Evolutionary conservation across 1,284 basidiomycete genomes (phyloP).

Genomic region (Tilletia indica): DNA sequence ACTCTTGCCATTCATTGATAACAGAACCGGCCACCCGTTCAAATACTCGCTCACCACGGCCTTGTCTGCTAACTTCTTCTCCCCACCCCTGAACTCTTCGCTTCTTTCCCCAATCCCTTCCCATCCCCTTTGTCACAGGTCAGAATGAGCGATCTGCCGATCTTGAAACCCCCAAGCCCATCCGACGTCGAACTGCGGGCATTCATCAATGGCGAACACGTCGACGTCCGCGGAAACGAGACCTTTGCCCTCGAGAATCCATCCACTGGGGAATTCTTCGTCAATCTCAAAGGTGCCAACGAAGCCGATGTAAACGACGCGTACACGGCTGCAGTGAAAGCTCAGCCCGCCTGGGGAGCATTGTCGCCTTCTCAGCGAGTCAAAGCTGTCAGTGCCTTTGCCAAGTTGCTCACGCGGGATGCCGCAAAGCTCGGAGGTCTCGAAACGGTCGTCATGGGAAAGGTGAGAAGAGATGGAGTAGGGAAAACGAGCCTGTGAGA

Average conservation of each 20-base stretch:
- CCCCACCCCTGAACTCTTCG: no score
- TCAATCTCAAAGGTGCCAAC: background rate
- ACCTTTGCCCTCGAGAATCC: background rate
- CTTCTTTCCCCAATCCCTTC: no score
- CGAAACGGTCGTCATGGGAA: background rate
- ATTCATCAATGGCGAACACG: background rate
- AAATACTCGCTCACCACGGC: no score
- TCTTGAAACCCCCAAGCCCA: background rate
- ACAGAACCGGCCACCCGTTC: no score
- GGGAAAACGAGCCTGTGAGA: no score
- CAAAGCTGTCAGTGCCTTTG: background rate
- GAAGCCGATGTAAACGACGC: background rate
- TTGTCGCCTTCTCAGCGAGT: background rate
- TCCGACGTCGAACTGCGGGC: background rate
- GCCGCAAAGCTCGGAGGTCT: background rate
- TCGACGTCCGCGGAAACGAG: background rate
- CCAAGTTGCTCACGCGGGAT: background rate
- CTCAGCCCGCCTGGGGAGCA: background rate
- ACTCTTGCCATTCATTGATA: no score
- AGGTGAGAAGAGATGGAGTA: constrained; percentile 1
- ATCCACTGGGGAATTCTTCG: background rate
- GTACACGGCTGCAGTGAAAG: background rate
- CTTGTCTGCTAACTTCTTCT: no score
- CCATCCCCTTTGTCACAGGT: no score
- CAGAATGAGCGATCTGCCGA: background rate